Conservation (phyloP, 2,329 filamentous ascomycete species). For the Aspergillus neotritici region DNA sequence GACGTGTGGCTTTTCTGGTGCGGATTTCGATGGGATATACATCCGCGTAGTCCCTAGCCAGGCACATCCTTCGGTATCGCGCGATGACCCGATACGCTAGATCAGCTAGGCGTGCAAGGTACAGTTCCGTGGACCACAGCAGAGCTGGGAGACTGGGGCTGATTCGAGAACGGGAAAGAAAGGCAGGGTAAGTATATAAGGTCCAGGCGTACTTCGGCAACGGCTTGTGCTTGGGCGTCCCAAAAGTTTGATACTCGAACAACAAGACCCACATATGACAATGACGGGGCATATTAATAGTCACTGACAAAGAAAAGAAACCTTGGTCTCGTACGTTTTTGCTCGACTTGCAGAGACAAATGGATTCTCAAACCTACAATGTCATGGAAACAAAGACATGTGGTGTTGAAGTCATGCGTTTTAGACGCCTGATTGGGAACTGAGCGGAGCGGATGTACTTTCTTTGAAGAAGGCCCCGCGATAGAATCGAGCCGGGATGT, state of each 20-base stretch:
- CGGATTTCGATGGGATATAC: constrained; percentile 16
- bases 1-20: constrained; percentile 17
- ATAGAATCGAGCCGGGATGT: background rate
- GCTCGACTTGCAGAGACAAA: constrained; percentile 2
- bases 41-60: constrained; percentile 12
- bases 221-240: no score
- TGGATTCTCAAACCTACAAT: background rate
- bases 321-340: constrained; percentile 6
- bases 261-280: constrained; percentile 11
- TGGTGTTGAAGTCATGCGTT: constrained; percentile 22
- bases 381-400: constrained; percentile 17
- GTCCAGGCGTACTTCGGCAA: background rate
- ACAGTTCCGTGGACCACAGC: no score
- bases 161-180: background rate
- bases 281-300: constrained; percentile 7
- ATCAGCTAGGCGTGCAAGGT: no score
- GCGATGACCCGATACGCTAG: background rate
- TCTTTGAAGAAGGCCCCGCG: background rate
- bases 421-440: constrained; percentile 22
- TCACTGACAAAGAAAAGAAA: constrained; percentile 7
- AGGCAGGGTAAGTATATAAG: constrained; percentile 8
- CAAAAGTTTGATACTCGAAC: constrained; percentile 1
- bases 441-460: background rate
- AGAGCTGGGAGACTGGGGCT: background rate
- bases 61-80: constrained; percentile 10